Base-by-base conservation (phyloP, 2,329 filamentous ascomycete genomes). In the Ascochyta clinopodiicola region DNA sequence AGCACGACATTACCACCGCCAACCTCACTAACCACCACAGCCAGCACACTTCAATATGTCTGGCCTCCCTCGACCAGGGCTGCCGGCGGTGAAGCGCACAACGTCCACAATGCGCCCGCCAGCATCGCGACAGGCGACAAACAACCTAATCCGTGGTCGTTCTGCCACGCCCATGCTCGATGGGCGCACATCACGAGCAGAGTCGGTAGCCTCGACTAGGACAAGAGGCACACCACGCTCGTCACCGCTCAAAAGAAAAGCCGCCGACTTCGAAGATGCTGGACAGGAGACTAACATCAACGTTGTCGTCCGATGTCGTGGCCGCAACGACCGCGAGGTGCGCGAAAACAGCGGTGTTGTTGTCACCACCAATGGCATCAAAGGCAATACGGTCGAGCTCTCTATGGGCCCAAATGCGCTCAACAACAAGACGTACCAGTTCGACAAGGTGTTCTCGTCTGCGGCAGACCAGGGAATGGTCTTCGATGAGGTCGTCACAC, bases 361-460 rank as follows among this genome's bases (percentile, higher is more conserved):
- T 1, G 87, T 99, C 9, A 87, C 84, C 22, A 94, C 93, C 3
- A 90, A 95, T 65, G 92, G 91, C n/a, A 87, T 92, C 58, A 94
- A 91, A 77, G 92, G 93, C 39, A 92, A 89, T 69, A 85, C 83
- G 35, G 86, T 99, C 24, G 89, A 96, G 63, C 78, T 99, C 43
- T 93, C 89, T 3, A 96, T 98, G 91, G 95, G 94, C 1, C 88
- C 93, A 0, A 96, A 88, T 75, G 90, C 95, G 31, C 79, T 98
- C 53, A 96, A 89, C 80, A 96, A 99, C 79, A 98, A 98, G 79
- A 90, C 91, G 0, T 99, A 99, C 74, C 88, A 90, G 62, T 99
- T 99, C 73, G 95, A 99, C 77, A 95, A 94, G 72, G 95, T 98
- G 62, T 99, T 96, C 70, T 97, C 95, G 1, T 90, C 90, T 0